These are phyloP conservation scores for Daldinia childiae DNA, from an alignment of 495 filamentous ascomycete species.

Conservation along the genomic window DNA sequence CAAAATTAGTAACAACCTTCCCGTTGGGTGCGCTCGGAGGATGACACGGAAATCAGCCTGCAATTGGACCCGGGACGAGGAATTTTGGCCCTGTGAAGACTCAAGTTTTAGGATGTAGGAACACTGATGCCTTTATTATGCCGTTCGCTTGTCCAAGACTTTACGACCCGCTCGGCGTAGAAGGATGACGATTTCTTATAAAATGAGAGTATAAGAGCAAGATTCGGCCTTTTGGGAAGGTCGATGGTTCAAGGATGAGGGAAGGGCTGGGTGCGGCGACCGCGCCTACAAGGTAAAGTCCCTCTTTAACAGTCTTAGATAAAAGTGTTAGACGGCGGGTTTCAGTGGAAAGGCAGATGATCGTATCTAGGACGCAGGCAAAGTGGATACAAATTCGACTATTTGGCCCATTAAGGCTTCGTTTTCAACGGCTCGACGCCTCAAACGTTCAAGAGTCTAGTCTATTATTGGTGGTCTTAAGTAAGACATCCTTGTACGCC, in stretches of 20 bases:
- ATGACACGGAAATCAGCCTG: slow-evolving; percentile 2
- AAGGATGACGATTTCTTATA: slow-evolving; percentile 16
- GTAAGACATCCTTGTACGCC: slow-evolving; percentile 26
- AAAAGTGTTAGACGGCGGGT: not conserved
- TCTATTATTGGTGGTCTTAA: slow-evolving; percentile 17
- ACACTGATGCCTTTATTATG: not conserved
- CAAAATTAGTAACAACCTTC: slow-evolving; percentile 31
- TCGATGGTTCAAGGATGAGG: slow-evolving; percentile 10
- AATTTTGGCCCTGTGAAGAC: not conserved
- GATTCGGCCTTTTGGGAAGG: slow-evolving; percentile 36
- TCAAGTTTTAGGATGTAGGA: slow-evolving; percentile 3
- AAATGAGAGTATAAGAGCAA: slow-evolving; percentile 42
- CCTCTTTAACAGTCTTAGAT: not conserved
- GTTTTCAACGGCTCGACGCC: slow-evolving; percentile 31
- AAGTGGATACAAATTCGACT: slow-evolving; percentile 34
- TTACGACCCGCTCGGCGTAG: not conserved
- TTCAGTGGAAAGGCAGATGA: not conserved
- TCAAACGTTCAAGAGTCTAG: slow-evolving; percentile 20
- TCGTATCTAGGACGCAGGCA: slow-evolving; percentile 14
- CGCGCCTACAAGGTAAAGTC: slow-evolving; percentile 2
- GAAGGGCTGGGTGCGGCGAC: slow-evolving; percentile 14
- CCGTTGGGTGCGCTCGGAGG: slow-evolving; percentile 34
- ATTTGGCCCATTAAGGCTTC: slow-evolving; percentile 26
- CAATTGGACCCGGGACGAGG: slow-evolving; percentile 12
- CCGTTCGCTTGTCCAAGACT: not conserved